Percentiles rank a stretch among this genome's conserved stretches.
These are phyloP conservation scores for Aspergillus intermedius DNA, from an alignment of 2,329 filamentous ascomycete species.

Conservation along the genomic window DNA sequence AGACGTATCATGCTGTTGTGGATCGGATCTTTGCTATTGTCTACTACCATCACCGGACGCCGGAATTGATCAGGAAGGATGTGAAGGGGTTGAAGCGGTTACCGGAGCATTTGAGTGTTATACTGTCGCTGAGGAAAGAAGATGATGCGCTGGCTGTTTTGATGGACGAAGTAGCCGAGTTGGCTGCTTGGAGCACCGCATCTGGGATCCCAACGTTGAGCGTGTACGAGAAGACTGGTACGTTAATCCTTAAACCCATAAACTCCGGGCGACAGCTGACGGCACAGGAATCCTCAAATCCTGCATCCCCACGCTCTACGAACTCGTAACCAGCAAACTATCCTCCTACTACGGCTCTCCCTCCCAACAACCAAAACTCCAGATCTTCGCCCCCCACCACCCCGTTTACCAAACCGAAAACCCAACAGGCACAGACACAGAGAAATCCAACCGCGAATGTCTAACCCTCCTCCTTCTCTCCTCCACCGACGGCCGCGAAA, in stretches of 20 bases:
- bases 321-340: conserved; percentile 70
- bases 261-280: neutral
- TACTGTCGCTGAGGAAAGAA: conserved; percentile 65
- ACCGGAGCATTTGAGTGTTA: conserved; percentile 80
- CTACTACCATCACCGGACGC: conserved; percentile 93
- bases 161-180: conserved; percentile 83
- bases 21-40: conserved; percentile 74
- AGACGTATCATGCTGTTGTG: conserved; percentile 69
- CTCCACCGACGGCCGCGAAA: conserved; percentile 81
- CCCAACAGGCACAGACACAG: conserved; percentile 9
- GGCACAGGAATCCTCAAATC: conserved; percentile 73
- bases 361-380: conserved; percentile 60
- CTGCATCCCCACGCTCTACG: conserved; percentile 78
- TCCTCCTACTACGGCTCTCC: conserved; percentile 76
- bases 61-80: conserved; percentile 84
- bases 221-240: conserved; percentile 87
- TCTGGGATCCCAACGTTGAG: conserved; percentile 82
- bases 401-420: conserved; percentile 37
- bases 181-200: conserved; percentile 87
- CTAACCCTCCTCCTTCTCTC: conserved; percentile 72
- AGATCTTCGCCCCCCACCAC: conserved; percentile 64
- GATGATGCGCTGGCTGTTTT: conserved; percentile 73
- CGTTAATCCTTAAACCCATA: conserved; percentile 13
- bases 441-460: conserved; percentile 20
- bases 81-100: conserved; percentile 66